Evolutionary conservation across 768 basidiomycete genomes (phyloP).

Genomic region (Candolleomyces eurysporus): DNA sequence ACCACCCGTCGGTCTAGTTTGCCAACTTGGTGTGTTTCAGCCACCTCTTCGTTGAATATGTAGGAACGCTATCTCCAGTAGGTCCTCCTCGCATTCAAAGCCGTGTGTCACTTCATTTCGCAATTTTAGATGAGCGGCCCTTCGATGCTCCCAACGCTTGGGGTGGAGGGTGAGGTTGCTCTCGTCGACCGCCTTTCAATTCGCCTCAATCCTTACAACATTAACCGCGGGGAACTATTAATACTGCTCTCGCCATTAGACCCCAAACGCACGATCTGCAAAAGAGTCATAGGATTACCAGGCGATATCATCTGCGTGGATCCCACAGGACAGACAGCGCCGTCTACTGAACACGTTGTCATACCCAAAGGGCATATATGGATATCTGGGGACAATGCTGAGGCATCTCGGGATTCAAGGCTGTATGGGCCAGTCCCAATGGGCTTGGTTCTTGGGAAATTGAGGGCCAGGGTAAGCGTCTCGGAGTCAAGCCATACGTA

Average conservation of each 20-base stretch:
- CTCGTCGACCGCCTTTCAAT: slow-evolving; percentile 61
- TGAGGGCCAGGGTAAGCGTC: slow-evolving; percentile 59
- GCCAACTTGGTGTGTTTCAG: slow-evolving; percentile 54
- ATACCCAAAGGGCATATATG: slow-evolving; percentile 88
- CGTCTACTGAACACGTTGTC: slow-evolving; percentile 69
- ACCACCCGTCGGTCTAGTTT: slow-evolving; percentile 30
- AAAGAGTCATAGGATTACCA: slow-evolving; percentile 86
- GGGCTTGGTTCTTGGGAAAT: slow-evolving; percentile 66
- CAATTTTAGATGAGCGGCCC: slow-evolving; percentile 59
- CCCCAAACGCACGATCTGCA: slow-evolving; percentile 71
- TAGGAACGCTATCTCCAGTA: slow-evolving; percentile 27
- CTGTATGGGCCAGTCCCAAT: slow-evolving; percentile 91
- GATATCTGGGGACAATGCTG: slow-evolving; percentile 88
- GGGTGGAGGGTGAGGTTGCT: slow-evolving; percentile 53
- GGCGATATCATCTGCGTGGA: slow-evolving; percentile 90
- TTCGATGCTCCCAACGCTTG: slow-evolving; percentile 81
- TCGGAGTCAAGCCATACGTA: not conserved
- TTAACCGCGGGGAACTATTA: slow-evolving; percentile 77
- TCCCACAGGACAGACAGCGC: slow-evolving; percentile 65
- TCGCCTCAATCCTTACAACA: slow-evolving; percentile 44
- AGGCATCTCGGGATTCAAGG: slow-evolving; percentile 83
- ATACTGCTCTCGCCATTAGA: slow-evolving; percentile 68
- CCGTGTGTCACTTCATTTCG: slow-evolving; percentile 2
- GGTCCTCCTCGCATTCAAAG: not conserved
- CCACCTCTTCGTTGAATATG: slow-evolving; percentile 66